Base-by-base conservation (phyloP, 129 eudicot genomes). In the Sambucus nigra region DNA sequence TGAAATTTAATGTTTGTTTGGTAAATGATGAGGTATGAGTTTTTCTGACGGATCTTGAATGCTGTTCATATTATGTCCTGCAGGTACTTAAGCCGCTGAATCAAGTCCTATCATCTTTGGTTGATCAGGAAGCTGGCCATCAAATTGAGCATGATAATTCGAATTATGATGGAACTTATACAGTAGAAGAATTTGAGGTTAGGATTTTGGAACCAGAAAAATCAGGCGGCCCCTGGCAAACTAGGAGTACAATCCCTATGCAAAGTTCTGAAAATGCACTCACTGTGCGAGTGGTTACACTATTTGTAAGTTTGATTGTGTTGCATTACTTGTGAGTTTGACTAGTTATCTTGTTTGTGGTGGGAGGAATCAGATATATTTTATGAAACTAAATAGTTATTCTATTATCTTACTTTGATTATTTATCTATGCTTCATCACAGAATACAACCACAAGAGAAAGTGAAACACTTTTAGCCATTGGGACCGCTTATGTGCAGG, bases 401-500 rank as follows among this genome's bases (percentile, higher is more conserved):
- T 42, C 15, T 9, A n/a, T n/a, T n/a, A n/a, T n/a, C n/a, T n/a
- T n/a, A n/a, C n/a, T n/a, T 1, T 8, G 9, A 11, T 55, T 65
- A 35, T 35, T 27, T 9, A 5, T 53, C 20, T 52, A 2, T 24
- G 33, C 31, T 24, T 18, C 14, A 5, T 51, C 39, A 32, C 70
- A 91, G 99, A 91, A 91, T 70, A 82, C 95, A 52, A 74, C 99
- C 12, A 82, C 87, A 15, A 88, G 74, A 69, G 88, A 73, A 55
- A 91, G 82, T 54, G 99, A 82, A 67, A 91, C 99, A 42, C 96
- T 91, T 72, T 69, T 91, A 78, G 99, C 99, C 13, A 46, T 91
- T 70, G 99, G 99, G 65, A 91, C 99, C 28, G 99, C 99, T 47
- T 91, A 86, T 64, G 89, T 82, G 52, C 99, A 91, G 82, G 99